Evolutionary conservation across 192 early-diverging fungal species (phyloP).

Genomic region (Coemansia aciculifera): DNA sequence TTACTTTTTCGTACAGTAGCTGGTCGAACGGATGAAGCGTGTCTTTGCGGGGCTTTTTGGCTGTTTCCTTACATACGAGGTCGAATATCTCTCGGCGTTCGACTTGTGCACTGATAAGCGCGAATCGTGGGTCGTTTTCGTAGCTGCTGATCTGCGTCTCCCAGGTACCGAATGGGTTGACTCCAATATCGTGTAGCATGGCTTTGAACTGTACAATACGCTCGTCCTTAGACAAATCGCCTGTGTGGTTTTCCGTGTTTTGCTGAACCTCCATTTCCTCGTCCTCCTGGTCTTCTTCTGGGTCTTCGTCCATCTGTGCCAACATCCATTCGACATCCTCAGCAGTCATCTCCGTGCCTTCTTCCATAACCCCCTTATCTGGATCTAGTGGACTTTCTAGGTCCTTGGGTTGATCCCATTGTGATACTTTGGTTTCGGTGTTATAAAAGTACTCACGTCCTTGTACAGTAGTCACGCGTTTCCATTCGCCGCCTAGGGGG

Average conservation of each 20-base stretch:
- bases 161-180: constrained; percentile 46
- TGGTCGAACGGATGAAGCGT: constrained; percentile 29
- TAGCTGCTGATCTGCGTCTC: constrained; percentile 18
- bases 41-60: background rate
- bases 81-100: constrained; percentile 46
- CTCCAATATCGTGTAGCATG: constrained; percentile 26
- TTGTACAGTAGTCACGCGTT: constrained; percentile 34
- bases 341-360: constrained; percentile 34
- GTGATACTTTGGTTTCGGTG: constrained; percentile 12
- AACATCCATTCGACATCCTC: constrained; percentile 57
- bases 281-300: constrained; percentile 9
- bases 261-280: background rate
- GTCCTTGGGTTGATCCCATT: constrained; percentile 29
- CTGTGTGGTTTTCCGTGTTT: background rate
- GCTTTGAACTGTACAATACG: constrained; percentile 18
- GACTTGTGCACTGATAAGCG: background rate
- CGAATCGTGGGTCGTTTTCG: constrained; percentile 17
- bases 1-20: constrained; percentile 28
- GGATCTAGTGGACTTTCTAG: background rate
- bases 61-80: constrained; percentile 16
- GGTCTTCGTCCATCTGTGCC: constrained; percentile 30
- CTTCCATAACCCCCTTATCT: no score
- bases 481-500: background rate
- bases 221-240: constrained; percentile 14
- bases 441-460: constrained; percentile 41